phyloP scores from a whole-genome alignment of 345 rosid species.

The Salix suchowensis region DNA sequence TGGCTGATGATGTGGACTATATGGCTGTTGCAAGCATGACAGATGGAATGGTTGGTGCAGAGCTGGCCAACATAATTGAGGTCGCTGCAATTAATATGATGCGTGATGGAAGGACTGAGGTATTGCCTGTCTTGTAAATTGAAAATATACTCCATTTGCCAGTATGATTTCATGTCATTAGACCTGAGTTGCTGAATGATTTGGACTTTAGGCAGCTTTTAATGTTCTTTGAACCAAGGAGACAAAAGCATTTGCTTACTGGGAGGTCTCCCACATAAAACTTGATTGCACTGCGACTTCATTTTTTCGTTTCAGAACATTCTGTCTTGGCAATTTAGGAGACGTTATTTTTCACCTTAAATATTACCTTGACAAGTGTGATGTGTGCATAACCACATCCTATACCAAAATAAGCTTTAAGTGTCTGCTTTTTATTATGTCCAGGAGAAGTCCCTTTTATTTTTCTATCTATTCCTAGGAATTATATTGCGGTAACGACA shows the following conservation, averaged over 20 bases:
- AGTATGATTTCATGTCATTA: neutral
- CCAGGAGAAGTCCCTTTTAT: too few species aligned
- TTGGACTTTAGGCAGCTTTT: conserved; percentile 4
- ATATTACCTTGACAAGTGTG: neutral
- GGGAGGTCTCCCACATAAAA: neutral
- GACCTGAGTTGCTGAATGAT: neutral
- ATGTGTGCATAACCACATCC: neutral
- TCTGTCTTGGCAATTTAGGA: neutral
- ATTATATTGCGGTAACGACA: neutral
- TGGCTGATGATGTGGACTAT: conserved; percentile 93
- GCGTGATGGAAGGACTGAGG: conserved; percentile 92
- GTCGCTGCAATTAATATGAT: conserved; percentile 91
- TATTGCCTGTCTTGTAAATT: conserved; percentile 18
- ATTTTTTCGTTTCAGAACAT: too few species aligned
- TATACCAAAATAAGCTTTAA: neutral
- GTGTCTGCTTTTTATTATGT: neutral
- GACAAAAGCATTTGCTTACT: neutral
- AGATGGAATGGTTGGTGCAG: conserved; percentile 98
- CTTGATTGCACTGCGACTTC: neutral
- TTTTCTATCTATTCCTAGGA: too few species aligned
- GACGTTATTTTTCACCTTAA: neutral
- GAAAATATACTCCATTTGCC: neutral
- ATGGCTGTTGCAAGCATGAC: conserved; percentile 89
- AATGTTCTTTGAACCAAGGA: neutral
- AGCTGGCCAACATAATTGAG: conserved; percentile 89